A percentile compares a stretch with the other conserved stretches of the same genome.
These are phyloP conservation scores for Syzygium malaccense DNA, from an alignment of 441 rosid species.

Conservation along the genomic window DNA sequence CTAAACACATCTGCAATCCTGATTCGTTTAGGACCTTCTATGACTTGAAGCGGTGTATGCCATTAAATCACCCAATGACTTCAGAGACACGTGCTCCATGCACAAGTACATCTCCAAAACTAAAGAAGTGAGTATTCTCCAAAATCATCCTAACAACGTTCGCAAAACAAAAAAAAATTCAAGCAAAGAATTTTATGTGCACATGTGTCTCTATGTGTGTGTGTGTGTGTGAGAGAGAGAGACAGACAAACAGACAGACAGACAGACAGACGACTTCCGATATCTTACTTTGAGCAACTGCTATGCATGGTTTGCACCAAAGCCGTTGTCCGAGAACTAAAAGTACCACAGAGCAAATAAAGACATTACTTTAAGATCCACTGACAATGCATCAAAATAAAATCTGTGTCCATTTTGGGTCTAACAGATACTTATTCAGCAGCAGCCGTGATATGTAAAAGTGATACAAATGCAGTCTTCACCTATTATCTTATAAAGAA, in stretches of 20 bases:
- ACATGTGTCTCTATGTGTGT: background rate
- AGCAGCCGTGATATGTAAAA: background rate
- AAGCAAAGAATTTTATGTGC: background rate
- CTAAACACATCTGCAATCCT: background rate
- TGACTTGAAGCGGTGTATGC: background rate
- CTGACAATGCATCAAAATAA: background rate
- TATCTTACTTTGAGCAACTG: background rate
- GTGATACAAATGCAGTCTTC: background rate
- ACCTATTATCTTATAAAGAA: background rate
- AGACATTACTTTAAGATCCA: background rate
- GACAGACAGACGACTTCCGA: background rate
- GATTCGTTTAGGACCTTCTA: background rate
- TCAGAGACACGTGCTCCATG: background rate
- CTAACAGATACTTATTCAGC: background rate
- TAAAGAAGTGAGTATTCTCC: background rate
- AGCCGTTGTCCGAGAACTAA: background rate
- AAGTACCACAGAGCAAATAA: background rate
- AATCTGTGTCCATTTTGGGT: background rate
- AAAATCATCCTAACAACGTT: background rate
- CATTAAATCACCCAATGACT: background rate
- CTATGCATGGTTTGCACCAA: background rate
- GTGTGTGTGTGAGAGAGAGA: background rate
- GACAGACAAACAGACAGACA: background rate
- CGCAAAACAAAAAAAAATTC: background rate
- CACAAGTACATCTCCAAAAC: background rate